phyloP scores from a whole-genome alignment of 1,139 yeast species.

The Saccharomycopsis phalli region DNA sequence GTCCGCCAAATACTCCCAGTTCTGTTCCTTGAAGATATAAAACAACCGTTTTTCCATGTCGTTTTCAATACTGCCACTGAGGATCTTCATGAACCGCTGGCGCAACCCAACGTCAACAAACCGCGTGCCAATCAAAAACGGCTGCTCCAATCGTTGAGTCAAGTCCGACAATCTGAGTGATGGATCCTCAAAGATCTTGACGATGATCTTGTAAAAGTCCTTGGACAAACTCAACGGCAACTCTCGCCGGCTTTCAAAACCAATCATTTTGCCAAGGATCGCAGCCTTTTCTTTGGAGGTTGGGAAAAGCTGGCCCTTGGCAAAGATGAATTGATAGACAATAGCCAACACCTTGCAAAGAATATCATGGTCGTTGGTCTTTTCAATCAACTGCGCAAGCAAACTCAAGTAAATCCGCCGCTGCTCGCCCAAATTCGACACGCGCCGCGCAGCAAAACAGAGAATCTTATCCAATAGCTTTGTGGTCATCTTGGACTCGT shows the following conservation, averaged over 20 bases:
- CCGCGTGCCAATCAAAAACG: slow-evolving; percentile 89
- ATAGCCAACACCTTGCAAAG: slow-evolving; percentile 68
- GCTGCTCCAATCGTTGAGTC: slow-evolving; percentile 94
- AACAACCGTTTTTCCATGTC: slow-evolving; percentile 73
- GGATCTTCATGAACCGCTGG: slow-evolving; percentile 67
- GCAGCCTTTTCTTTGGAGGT: slow-evolving; percentile 96
- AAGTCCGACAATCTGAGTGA: slow-evolving; percentile 76
- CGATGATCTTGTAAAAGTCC: slow-evolving; percentile 77
- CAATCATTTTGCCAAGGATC: slow-evolving; percentile 86
- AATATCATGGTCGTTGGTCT: slow-evolving; percentile 71
- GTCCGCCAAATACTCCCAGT: slow-evolving; percentile 93
- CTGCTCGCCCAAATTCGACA: slow-evolving; percentile 83
- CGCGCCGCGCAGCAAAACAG: slow-evolving; percentile 70
- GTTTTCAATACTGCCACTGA: slow-evolving; percentile 71
- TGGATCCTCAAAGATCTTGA: slow-evolving; percentile 81
- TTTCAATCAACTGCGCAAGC: slow-evolving; percentile 82
- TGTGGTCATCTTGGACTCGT: slow-evolving; percentile 73
- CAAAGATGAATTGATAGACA: slow-evolving; percentile 85
- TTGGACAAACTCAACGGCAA: slow-evolving; percentile 65
- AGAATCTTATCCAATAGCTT: slow-evolving; percentile 67
- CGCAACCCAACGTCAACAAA: slow-evolving; percentile 71
- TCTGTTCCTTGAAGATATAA: slow-evolving; percentile 84
- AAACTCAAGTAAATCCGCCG: slow-evolving; percentile 79
- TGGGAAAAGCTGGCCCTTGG: slow-evolving; percentile 77
- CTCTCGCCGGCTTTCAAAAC: slow-evolving; percentile 71